Base-by-base conservation (phyloP, 352 stramenopile species). In the Globisporangium rhizosaccharum region DNA sequence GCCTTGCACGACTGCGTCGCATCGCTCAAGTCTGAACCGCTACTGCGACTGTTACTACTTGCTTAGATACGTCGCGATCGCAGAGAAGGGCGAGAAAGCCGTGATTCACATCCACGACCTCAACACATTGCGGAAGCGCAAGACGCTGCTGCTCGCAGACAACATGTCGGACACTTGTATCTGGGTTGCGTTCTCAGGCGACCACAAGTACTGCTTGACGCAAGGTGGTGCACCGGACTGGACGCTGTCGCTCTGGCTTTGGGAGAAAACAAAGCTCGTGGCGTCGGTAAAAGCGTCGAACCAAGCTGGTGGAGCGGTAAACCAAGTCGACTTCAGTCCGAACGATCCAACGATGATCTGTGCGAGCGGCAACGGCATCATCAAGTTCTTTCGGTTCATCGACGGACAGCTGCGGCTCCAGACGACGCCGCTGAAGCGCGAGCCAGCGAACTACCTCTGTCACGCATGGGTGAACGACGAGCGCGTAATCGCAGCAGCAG, bases 381-480 rank as follows among this genome's bases (percentile, higher is more conserved):
- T 97, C 46, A 94, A 96, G 61, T 96, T 97, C 65, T 93, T 96
- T 61, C 76, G 86, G 28, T 79, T 98, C 14, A 55, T 75, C 4
- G 94, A 98, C 50, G 80, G 80, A 0, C 85, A 92, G 37, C 51
- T 94, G n/a, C 73, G 81, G 5, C 72, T 90, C 14, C 85, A 94
- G 53, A 52, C 72, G 14, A 88, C 68, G 14, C 79, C 82, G 0
- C 42, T 92, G 18, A 92, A 96, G 42, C 73, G 83, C 0, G 87
- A 96, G 36, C 75, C 82, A 8, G 79, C 79, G 2, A 89, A 96
- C 53, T 98, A 97, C 62, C 61, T 96, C 14, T 91, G 79, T 20
- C 94, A 98, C 47, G 74, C 76, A 12, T 98, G 93, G 93, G 78
- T 98, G 26, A 83, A 67, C 10, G 91, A 98, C 37, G 92, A 98